Evolutionary conservation across 768 basidiomycete genomes (phyloP), one percentile per base, ranked within the genome.

Genomic region (Tricholoma sp.): DNA sequence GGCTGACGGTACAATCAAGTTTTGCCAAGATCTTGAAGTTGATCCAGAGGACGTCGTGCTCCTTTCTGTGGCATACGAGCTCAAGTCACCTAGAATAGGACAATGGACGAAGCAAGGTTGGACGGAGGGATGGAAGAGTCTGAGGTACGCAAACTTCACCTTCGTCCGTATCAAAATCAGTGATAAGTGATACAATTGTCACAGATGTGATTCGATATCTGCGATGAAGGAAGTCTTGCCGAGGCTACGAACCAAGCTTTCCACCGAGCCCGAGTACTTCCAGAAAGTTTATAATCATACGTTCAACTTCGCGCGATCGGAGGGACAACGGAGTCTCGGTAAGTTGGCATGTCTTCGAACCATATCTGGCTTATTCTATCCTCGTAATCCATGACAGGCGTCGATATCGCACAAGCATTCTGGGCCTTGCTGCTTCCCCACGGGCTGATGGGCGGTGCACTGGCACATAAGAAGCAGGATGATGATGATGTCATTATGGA

Each of bases 251-350:
- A 66, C 74, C 33, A 81, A 80, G 63, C 81, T 94, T 32, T 79
- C 74, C n/a, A 73, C 76, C 1, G 86, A 93, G 61, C 73, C 82
- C 0, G 72, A 67, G 0, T 91, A 91, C 71, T 95, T 94, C 71
- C 77, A 76, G 56, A 79, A 81, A 52, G 89, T 96, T 5, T 96
- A 94, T 72, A 79, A 77, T 55, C 83, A 83, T 65, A 88, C 90
- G 0, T 96, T 95, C 63, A 83, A 85, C 52, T 92, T 94, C 72
- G 88, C 86, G 29, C 81, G 84, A 44, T 65, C 75, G 39, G 82
- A 86, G 53, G 91, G 91, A 1, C 90, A 92, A 67, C 80, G 93
- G 58, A 91, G 88, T 70, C 75, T 95, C 45, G 82, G 90, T 86
- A 60, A 41, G 85, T 72, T 18, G 17, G 18, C 17, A 39, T 41